Evolutionary conservation across 176 grass and related monocot species (phyloP).

Genomic region (Bothriochloa decipiens): DNA sequence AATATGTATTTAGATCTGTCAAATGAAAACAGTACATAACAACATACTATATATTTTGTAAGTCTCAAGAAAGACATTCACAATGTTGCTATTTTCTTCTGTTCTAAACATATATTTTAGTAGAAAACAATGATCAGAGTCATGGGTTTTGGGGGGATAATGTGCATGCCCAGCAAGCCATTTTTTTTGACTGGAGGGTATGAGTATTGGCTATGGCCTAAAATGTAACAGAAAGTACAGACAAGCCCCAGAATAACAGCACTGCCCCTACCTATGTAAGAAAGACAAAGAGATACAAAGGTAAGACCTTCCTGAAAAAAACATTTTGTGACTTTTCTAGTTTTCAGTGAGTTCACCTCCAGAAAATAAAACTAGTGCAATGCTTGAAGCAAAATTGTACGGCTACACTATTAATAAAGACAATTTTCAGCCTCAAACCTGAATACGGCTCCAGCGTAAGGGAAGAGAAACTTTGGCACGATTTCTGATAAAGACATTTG

Average conservation of each 20-base stretch:
- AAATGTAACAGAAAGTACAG: conserved; percentile 22
- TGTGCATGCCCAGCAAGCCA: neutral
- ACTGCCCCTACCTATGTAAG: neutral
- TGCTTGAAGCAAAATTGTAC: conserved; percentile 21
- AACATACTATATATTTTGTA: neutral
- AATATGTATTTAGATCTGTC: neutral
- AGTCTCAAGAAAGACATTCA: neutral
- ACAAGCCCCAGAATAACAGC: conserved; percentile 5
- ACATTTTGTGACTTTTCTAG: conserved; percentile 26
- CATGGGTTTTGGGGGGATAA: neutral
- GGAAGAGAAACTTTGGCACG: conserved; percentile 94
- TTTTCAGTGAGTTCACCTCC: neutral
- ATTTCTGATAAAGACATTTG: conserved; percentile 90
- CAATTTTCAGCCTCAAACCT: conserved; percentile 55
- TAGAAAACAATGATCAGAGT: neutral
- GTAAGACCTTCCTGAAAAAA: neutral
- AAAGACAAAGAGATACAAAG: conserved; percentile 8
- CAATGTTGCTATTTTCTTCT: neutral
- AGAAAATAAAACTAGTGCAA: conserved; percentile 20
- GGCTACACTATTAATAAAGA: conserved; percentile 15
- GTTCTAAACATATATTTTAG: neutral
- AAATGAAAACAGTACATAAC: neutral
- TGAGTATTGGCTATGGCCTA: neutral
- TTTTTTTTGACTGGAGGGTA: neutral
- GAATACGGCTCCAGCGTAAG: conserved; percentile 91